Evolutionary conservation across 768 basidiomycete genomes (phyloP).

Genomic region (Russula ochroleuca): DNA sequence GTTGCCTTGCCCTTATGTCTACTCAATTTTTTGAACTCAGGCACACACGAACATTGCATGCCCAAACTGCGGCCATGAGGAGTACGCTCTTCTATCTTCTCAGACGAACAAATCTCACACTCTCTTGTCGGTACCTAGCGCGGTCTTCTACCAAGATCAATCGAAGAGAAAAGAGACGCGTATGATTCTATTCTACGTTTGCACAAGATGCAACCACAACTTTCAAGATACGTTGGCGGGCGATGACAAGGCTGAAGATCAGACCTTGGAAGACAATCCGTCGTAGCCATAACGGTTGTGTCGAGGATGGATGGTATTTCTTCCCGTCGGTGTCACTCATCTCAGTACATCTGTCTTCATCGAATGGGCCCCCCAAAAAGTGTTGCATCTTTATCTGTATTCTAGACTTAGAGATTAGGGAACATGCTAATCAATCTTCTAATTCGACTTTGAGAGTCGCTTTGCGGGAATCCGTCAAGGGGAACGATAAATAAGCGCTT

Average conservation of each 20-base stretch:
- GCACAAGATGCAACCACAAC: conserved; percentile 72
- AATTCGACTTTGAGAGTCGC: neutral
- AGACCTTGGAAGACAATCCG: conserved; percentile 31
- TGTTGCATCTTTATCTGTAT: conserved; percentile 1
- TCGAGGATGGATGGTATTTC: neutral
- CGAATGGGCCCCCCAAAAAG: neutral
- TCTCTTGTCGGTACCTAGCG: conserved; percentile 43
- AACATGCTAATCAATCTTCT: neutral
- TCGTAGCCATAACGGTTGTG: neutral
- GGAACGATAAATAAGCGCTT: too few species aligned
- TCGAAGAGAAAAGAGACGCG: conserved; percentile 94
- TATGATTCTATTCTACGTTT: conserved; percentile 92
- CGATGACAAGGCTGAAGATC: conserved; percentile 38
- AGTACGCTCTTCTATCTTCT: conserved; percentile 42
- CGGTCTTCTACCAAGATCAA: conserved; percentile 95
- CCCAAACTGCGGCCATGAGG: conserved; percentile 75
- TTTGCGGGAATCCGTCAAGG: neutral
- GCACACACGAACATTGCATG: conserved; percentile 82
- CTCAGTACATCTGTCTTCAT: neutral
- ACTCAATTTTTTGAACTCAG: conserved; percentile 37
- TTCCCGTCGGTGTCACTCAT: neutral
- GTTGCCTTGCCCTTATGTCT: neutral
- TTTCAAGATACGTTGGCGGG: conserved; percentile 60
- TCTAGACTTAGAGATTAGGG: conserved; percentile 1
- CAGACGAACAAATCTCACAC: neutral